Percentiles rank a stretch among this genome's conserved stretches.
Evolutionary conservation across 257 asterid species (phyloP).

Genomic region (Solanum pinnatisectum): DNA sequence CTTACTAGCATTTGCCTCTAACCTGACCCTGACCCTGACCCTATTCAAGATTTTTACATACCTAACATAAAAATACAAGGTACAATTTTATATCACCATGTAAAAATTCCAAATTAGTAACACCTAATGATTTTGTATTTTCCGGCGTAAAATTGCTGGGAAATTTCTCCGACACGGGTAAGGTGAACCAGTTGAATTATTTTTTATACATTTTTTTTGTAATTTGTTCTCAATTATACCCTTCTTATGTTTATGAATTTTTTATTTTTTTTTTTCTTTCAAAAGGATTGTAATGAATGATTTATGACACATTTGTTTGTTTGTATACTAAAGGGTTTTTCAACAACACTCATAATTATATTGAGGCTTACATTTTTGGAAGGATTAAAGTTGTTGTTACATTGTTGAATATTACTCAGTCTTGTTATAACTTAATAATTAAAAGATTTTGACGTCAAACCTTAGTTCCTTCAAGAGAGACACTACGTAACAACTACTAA

Average conservation of each 20-base stretch:
- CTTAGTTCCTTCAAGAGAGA: not conserved
- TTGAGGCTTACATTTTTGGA: not conserved
- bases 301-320: not conserved
- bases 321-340: not conserved
- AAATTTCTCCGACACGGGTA: slow-evolving; percentile 34
- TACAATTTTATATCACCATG: slow-evolving; percentile 12
- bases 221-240: not conserved
- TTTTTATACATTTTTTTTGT: not conserved
- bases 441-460: rapidly evolving
- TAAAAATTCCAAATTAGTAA: slow-evolving; percentile 22
- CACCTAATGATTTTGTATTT: slow-evolving; percentile 36
- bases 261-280: not conserved
- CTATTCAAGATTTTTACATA: slow-evolving; percentile 44
- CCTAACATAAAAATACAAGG: slow-evolving; percentile 15
- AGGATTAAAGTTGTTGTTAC: not conserved
- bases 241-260: not conserved
- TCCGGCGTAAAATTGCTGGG: slow-evolving; percentile 35
- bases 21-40: slow-evolving; percentile 49
- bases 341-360: not conserved
- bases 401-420: not conserved
- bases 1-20: slow-evolving; percentile 12
- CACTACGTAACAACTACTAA: too few species aligned
- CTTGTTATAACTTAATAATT: not conserved
- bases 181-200: slow-evolving; percentile 10
- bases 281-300: not conserved